Evolutionary conservation across 108 stramenopile genomes (phyloP).

Genomic region (Conticribra guillardii): DNA sequence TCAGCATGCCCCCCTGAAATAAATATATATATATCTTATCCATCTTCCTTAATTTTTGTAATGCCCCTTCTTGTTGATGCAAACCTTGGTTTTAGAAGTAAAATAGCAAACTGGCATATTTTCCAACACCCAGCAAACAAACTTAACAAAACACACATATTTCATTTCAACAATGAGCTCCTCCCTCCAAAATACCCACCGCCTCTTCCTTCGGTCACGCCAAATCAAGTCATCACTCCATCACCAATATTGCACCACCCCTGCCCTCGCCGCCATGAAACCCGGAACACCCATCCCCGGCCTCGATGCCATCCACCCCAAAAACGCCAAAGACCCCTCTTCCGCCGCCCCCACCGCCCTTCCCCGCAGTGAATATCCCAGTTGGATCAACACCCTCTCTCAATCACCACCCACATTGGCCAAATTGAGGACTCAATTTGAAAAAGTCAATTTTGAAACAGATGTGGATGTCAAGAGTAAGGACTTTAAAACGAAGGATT

Average conservation of each 20-base stretch:
- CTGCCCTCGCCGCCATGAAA: constrained; percentile 52
- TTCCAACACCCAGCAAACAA: no score
- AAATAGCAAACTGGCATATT: no score
- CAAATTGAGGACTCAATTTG: constrained; percentile 56
- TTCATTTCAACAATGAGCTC: background rate
- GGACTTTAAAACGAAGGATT: constrained; percentile 60
- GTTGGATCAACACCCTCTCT: constrained; percentile 59
- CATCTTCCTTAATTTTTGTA: no score
- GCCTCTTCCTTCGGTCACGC: background rate
- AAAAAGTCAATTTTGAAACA: no score
- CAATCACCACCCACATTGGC: constrained; percentile 57
- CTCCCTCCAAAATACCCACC: background rate
- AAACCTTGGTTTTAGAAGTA: no score
- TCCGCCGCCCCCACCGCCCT: constrained; percentile 33
- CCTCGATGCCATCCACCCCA: constrained; percentile 53
- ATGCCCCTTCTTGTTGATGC: no score
- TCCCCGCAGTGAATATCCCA: constrained; percentile 62
- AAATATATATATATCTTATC: no score
- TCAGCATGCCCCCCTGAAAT: no score
- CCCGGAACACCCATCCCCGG: constrained; percentile 60
- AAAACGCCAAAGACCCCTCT: constrained; percentile 40
- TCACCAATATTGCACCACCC: constrained; percentile 23
- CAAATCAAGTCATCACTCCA: no score
- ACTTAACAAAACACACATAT: background rate
- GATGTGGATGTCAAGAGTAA: constrained; percentile 65